Percentiles rank a stretch among this genome's conserved stretches.
These are phyloP conservation scores for Paramecium pentaurelia DNA, from an alignment of 73 alveolate species.

Conservation along the genomic window DNA sequence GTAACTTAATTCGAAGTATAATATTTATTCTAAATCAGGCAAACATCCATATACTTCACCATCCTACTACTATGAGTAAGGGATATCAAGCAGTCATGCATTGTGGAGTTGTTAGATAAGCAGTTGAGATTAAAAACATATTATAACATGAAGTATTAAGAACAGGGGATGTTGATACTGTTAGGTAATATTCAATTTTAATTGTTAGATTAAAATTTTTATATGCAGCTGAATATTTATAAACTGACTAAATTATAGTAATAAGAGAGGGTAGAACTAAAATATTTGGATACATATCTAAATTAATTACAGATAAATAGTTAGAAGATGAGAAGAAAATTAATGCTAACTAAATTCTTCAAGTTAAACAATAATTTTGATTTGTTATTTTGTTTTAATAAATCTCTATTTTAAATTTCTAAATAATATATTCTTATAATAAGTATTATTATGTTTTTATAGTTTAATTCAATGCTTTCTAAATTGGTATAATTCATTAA, in stretches of 20 bases:
- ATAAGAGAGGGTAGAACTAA: constrained; percentile 40
- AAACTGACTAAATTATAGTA: neutral
- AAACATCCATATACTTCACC: constrained; percentile 94
- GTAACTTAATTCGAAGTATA: constrained; percentile 78
- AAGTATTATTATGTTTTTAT: neutral
- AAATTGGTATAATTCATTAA: constrained; percentile 13
- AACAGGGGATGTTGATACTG: constrained; percentile 6
- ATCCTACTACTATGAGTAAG: constrained; percentile 86
- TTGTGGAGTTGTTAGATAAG: constrained; percentile 34
- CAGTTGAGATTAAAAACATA: neutral
- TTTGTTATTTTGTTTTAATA: neutral
- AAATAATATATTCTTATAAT: neutral
- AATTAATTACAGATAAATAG: neutral
- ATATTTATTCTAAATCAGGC: constrained; percentile 35
- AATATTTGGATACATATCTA: neutral
- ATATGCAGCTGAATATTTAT: constrained; percentile 33
- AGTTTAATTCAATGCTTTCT: constrained; percentile 2
- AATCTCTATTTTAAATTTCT: neutral
- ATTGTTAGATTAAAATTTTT: neutral
- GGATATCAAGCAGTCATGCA: constrained; percentile 35
- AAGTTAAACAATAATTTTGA: neutral
- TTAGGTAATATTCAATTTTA: neutral
- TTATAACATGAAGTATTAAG: neutral
- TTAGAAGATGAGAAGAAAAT: neutral
- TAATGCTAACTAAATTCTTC: neutral